These are phyloP conservation scores for Arthromyces matolae DNA, from an alignment of 768 basidiomycete species.

Conservation along the genomic window DNA sequence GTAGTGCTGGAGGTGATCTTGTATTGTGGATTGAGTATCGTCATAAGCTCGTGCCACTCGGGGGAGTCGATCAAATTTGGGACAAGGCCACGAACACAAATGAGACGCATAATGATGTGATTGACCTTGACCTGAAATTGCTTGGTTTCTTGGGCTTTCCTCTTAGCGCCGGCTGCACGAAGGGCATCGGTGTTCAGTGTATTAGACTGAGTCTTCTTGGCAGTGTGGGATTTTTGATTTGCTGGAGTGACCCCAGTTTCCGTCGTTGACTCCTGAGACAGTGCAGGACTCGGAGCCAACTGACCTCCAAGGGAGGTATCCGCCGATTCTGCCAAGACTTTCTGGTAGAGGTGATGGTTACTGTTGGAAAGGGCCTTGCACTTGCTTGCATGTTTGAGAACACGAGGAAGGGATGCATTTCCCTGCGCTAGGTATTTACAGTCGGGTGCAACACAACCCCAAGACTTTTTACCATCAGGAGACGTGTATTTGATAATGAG, in stretches of 20 bases:
- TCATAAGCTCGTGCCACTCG: background rate
- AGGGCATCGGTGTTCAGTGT: background rate
- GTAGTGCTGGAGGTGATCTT: background rate
- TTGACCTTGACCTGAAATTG: background rate
- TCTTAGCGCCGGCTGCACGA: background rate
- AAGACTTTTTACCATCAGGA: background rate
- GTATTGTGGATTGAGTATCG: background rate
- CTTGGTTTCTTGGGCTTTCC: background rate
- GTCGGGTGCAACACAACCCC: background rate
- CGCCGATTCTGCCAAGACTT: background rate
- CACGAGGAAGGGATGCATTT: background rate
- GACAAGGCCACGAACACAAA: background rate
- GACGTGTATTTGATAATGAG: background rate
- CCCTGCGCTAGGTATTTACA: background rate
- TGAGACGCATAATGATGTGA: too few species aligned
- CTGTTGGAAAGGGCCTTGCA: background rate
- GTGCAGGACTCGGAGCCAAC: too few species aligned
- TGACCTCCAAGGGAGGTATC: background rate
- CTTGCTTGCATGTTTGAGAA: background rate
- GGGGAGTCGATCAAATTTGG: background rate
- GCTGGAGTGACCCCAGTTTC: too few species aligned
- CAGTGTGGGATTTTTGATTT: background rate
- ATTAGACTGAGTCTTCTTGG: background rate
- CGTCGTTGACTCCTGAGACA: too few species aligned
- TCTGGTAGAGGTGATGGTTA: background rate